phyloP scores from a whole-genome alignment of 2,329 filamentous ascomycete genomes.

The Madurella mycetomatis region DNA sequence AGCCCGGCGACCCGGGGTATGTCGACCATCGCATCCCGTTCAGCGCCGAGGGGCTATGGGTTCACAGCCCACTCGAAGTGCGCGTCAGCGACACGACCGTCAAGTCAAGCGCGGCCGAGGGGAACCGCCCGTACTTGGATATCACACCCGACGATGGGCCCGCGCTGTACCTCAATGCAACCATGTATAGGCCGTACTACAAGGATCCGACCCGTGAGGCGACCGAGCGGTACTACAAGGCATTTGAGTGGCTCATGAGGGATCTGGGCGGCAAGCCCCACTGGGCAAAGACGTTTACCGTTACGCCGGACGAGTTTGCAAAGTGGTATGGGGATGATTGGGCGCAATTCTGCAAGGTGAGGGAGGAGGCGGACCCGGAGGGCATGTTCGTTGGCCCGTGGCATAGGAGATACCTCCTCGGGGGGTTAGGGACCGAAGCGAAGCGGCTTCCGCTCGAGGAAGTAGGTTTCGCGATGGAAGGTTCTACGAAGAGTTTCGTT shows the following conservation, averaged over 20 bases:
- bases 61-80: constrained; percentile 76
- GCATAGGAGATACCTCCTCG: constrained; percentile 68
- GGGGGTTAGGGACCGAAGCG: constrained; percentile 6
- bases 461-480: constrained; percentile 16
- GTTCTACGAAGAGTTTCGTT: no score
- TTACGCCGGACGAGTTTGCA: constrained; percentile 51
- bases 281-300: constrained; percentile 76
- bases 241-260: constrained; percentile 78
- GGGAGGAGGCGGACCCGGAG: constrained; percentile 64
- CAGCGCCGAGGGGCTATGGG: constrained; percentile 61
- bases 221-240: constrained; percentile 66
- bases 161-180: constrained; percentile 75
- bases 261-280: constrained; percentile 70
- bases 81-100: constrained; percentile 61
- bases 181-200: constrained; percentile 70
- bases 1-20: constrained; percentile 54
- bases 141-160: constrained; percentile 58
- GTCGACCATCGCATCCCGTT: constrained; percentile 65
- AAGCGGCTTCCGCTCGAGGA: constrained; percentile 29
- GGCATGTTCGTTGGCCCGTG: constrained; percentile 84
- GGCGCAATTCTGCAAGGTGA: constrained; percentile 56
- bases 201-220: constrained; percentile 61
- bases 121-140: constrained; percentile 47
- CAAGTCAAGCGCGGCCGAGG: constrained; percentile 29
- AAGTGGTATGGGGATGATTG: constrained; percentile 60